Conservation (phyloP, 352 stramenopile genomes). For the Phytophthora gonapodyides region DNA sequence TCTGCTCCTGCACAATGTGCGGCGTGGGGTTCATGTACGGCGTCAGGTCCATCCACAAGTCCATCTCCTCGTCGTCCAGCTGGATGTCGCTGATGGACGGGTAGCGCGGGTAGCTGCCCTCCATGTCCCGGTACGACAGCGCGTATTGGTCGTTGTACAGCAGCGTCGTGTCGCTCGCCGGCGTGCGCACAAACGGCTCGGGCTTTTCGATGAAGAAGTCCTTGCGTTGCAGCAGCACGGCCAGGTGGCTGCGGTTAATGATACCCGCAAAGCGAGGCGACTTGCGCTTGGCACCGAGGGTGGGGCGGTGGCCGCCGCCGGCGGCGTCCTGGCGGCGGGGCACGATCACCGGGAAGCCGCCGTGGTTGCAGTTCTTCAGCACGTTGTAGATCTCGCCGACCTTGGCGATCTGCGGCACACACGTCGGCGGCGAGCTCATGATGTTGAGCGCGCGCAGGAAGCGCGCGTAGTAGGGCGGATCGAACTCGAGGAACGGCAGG, state of each 20-base stretch:
- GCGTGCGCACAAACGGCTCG: constrained; percentile 74
- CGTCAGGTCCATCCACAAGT: constrained; percentile 94
- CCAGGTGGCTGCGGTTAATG: constrained; percentile 79
- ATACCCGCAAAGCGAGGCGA: constrained; percentile 69
- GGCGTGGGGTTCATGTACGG: constrained; percentile 98
- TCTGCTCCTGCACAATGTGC: constrained; percentile 95
- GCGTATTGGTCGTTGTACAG: constrained; percentile 89
- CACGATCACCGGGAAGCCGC: constrained; percentile 77
- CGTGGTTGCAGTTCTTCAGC: constrained; percentile 67
- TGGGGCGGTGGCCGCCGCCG: constrained; percentile 29
- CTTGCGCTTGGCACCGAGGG: constrained; percentile 25
- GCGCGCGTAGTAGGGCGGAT: constrained; percentile 85
- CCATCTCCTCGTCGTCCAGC: constrained; percentile 88
- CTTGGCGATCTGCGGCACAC: constrained; percentile 72
- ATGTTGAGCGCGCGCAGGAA: constrained; percentile 83
- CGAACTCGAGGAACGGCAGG: constrained; percentile 97
- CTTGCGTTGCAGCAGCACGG: constrained; percentile 83
- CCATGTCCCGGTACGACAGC: constrained; percentile 83
- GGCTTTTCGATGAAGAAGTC: constrained; percentile 86
- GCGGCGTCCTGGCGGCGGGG: constrained; percentile 50
- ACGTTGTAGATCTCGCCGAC: constrained; percentile 84
- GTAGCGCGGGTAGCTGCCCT: constrained; percentile 80
- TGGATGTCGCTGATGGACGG: constrained; percentile 88
- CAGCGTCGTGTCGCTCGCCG: constrained; percentile 76
- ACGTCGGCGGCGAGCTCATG: constrained; percentile 69